Conservation (phyloP, 2,329 filamentous ascomycete species). For the Paraconiothyrium brasiliense region DNA sequence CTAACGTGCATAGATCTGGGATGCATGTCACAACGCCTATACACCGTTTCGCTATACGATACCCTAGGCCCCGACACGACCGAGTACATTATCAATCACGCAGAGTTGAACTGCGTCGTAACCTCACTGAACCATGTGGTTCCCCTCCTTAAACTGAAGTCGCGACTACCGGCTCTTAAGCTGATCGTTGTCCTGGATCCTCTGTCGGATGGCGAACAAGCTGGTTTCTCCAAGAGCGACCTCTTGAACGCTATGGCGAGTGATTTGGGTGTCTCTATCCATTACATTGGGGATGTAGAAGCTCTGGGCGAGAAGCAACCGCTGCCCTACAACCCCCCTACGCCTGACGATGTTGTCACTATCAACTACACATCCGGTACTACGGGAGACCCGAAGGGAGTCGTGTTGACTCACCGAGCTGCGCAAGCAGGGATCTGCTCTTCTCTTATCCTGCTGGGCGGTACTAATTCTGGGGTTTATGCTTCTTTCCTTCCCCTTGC, state of each 20-base stretch:
- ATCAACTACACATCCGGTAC: conserved; percentile 93
- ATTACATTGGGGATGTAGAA: conserved; percentile 83
- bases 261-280: conserved; percentile 78
- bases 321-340: conserved; percentile 75
- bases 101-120: conserved; percentile 76
- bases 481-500: conserved; percentile 92
- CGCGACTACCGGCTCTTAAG: conserved; percentile 82
- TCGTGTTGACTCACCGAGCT: conserved; percentile 82
- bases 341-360: conserved; percentile 80
- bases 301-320: conserved; percentile 76
- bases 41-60: conserved; percentile 93
- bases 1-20: conserved; percentile 72
- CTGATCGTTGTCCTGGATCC: conserved; percentile 87
- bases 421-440: conserved; percentile 77
- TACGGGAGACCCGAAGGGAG: conserved; percentile 83
- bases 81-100: conserved; percentile 96
- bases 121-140: conserved; percentile 84
- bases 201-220: conserved; percentile 79
- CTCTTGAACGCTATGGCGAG: conserved; percentile 79
- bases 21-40: conserved; percentile 86
- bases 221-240: conserved; percentile 79
- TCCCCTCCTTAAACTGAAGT: conserved; percentile 79
- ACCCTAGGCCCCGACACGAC: conserved; percentile 90
- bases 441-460: conserved; percentile 64
- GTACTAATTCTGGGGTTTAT: conserved; percentile 68